Base-by-base conservation (phyloP, 139 green algal species). In the Haematococcus sp. region DNA sequence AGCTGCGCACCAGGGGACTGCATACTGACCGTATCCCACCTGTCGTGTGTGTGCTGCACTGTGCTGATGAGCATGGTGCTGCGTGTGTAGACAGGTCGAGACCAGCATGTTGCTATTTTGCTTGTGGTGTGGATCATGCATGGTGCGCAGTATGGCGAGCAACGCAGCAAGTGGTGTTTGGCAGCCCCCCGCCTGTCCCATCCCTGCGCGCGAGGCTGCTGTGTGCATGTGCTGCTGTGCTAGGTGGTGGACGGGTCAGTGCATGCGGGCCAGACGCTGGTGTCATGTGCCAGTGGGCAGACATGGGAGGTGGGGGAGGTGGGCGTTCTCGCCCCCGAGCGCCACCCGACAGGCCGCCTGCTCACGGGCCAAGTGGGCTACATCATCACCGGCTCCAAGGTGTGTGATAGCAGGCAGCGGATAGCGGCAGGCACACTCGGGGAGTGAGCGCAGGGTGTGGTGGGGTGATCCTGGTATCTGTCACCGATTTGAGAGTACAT, bases 301-400 rank as follows among this genome's bases (percentile, higher is more conserved):
- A 68, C 74, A 19, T 94, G 93, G 56, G 90, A 96, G 31, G 84
- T 94, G 2, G 68, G 74, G 5, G 92, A 96, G 83, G 79, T 92
- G 59, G 44, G 76, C 25, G 9, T 71, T 1, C 46, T 61, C 22
- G 52, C 61, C 11, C 72, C 72, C 20, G 63, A 78, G 4, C 72
- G 54, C 44, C 68, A 76, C 16, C 61, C 85, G 1, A 91, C 84
- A 0, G 84, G 74, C 0, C 28, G 64, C 23, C 79, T 97, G 70
- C 77, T 91, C 23, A 91, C 88, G 0, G 91, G 91, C 0, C 91
- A 95, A 74, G 91, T 97, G 35, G 92, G 92, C n/a, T 97, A 96
- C 75, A 68, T 96, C 63, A 90, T 98, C 33, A 91, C 90, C 0
- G 91, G 93, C 63, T 93, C 97, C 77, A 87, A 85, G 68, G 73